Percentiles rank a stretch among this genome's conserved stretches.
phyloP scores from a whole-genome alignment of 129 eudicot species.

The Artemisia tridentata region DNA sequence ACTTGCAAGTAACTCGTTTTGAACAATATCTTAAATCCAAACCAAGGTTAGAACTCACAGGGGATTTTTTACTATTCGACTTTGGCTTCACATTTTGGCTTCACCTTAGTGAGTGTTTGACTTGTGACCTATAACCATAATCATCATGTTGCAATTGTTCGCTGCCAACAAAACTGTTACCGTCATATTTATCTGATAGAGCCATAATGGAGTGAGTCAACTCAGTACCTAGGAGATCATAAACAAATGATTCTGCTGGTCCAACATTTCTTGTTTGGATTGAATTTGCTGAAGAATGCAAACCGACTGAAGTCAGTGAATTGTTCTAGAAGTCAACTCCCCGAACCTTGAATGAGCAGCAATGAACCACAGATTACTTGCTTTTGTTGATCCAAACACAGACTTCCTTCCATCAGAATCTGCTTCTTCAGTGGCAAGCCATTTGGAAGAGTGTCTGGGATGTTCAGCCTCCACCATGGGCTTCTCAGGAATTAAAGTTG shows the following conservation, averaged over 20 bases:
- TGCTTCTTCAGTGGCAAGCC: constrained; percentile 43
- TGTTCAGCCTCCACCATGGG: constrained; percentile 39
- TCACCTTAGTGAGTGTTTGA: too few species aligned
- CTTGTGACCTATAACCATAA: constrained; percentile 13
- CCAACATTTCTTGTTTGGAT: constrained; percentile 11
- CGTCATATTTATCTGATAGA: too few species aligned
- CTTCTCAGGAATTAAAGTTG: constrained; percentile 17
- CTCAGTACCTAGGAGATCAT: constrained; percentile 32
- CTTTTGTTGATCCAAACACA: constrained; percentile 47
- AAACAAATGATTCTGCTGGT: constrained; percentile 26
- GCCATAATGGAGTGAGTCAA: constrained; percentile 26
- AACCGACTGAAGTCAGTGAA: neutral
- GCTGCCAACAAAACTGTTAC: neutral
- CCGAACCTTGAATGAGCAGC: constrained; percentile 78
- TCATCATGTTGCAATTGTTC: neutral
- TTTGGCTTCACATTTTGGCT: too few species aligned
- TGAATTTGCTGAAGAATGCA: constrained; percentile 32
- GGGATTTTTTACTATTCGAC: constrained; percentile 58
- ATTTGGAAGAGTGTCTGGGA: constrained; percentile 36
- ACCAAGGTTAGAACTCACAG: constrained; percentile 53
- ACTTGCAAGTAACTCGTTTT: constrained; percentile 90
- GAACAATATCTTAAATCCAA: constrained; percentile 56
- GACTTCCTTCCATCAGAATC: constrained; percentile 54
- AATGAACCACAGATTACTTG: constrained; percentile 60
- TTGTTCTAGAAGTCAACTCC: constrained; percentile 47